These are phyloP conservation scores for Arachis hypogaea DNA, from an alignment of 306 rosid genomes.

Conservation along the genomic window DNA sequence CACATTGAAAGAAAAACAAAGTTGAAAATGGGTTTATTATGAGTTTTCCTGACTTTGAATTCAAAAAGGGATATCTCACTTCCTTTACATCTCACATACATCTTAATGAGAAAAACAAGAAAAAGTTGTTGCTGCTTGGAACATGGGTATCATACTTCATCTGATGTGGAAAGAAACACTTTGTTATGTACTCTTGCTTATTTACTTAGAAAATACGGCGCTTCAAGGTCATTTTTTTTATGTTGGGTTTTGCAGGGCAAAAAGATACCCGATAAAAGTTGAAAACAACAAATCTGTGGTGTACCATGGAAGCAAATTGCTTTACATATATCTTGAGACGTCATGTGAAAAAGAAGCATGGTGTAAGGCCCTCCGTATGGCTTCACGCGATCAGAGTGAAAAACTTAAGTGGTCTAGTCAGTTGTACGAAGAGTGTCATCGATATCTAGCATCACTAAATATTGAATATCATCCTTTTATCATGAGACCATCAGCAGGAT, in stretches of 20 bases:
- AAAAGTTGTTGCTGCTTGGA: conserved; percentile 23
- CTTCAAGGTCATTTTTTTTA: conserved; percentile 36
- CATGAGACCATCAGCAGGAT: conserved; percentile 63
- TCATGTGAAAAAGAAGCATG: conserved; percentile 94
- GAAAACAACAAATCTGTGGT: conserved; percentile 61
- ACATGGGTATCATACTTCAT: conserved; percentile 13
- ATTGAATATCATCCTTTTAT: conserved; percentile 63
- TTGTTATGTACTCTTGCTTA: conserved; percentile 13
- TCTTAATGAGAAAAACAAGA: neutral
- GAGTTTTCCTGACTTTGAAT: conserved; percentile 15
- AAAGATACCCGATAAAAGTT: conserved; percentile 80
- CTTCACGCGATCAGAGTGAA: conserved; percentile 60
- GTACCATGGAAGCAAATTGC: conserved; percentile 69
- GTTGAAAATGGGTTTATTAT: conserved; percentile 21
- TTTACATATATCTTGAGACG: conserved; percentile 77
- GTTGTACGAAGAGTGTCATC: conserved; percentile 67
- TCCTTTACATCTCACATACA: conserved; percentile 26
- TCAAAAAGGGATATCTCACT: conserved; percentile 9
- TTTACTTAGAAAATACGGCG: conserved; percentile 31
- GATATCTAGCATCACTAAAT: conserved; percentile 68
- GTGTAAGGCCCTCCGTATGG: conserved; percentile 93
- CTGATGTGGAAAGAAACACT: conserved; percentile 10
- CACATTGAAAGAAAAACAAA: neutral
- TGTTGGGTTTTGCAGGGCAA: conserved; percentile 66
- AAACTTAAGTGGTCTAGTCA: conserved; percentile 59